A percentile compares a stretch with the other conserved stretches of the same genome.
Conservation (phyloP, 768 basidiomycete genomes). For the Lentinula guzmanii region DNA sequence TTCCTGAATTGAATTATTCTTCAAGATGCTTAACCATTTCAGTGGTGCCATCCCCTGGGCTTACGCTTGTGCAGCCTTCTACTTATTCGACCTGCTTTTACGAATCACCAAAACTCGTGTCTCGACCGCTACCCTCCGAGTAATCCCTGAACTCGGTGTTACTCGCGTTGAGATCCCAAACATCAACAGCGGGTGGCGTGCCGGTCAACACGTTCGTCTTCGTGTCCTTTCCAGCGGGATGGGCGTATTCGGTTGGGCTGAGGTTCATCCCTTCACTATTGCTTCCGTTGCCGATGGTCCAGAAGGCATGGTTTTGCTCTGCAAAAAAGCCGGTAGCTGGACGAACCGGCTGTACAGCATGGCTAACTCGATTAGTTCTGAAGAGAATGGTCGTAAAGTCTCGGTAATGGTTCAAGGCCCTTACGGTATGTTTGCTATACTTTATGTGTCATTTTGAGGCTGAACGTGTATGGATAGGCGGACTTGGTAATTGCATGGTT, state of each 20-base stretch:
- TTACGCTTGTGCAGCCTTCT: slow-evolving; percentile 21
- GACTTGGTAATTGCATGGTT: slow-evolving; percentile 36
- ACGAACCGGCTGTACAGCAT: slow-evolving; percentile 36
- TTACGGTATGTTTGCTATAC: slow-evolving; percentile 22
- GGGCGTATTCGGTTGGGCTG: slow-evolving; percentile 33
- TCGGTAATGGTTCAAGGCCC: slow-evolving; percentile 38
- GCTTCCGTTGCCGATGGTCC: slow-evolving; percentile 38
- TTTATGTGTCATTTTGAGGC: neutral
- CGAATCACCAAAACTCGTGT: slow-evolving; percentile 45
- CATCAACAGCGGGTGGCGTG: slow-evolving; percentile 48
- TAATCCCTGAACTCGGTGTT: slow-evolving; percentile 39
- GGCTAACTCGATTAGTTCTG: slow-evolving; percentile 15
- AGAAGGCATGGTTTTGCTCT: slow-evolving; percentile 44
- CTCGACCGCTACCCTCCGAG: slow-evolving; percentile 34
- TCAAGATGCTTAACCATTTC: slow-evolving; percentile 2
- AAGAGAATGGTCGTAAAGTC: slow-evolving; percentile 14
- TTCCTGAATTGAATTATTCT: neutral
- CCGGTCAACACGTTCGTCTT: slow-evolving; percentile 59
- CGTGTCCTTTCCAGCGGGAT: slow-evolving; percentile 37
- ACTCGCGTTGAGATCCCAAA: slow-evolving; percentile 41
- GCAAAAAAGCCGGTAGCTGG: slow-evolving; percentile 37
- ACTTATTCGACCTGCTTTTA: slow-evolving; percentile 38
- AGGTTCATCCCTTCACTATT: slow-evolving; percentile 59
- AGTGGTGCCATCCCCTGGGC: neutral
- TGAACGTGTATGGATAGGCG: slow-evolving; percentile 23